Percentiles rank a stretch among this genome's conserved stretches.
phyloP scores from a whole-genome alignment of 192 early-diverging fungal species.

The Rhizophagus prolifer region DNA sequence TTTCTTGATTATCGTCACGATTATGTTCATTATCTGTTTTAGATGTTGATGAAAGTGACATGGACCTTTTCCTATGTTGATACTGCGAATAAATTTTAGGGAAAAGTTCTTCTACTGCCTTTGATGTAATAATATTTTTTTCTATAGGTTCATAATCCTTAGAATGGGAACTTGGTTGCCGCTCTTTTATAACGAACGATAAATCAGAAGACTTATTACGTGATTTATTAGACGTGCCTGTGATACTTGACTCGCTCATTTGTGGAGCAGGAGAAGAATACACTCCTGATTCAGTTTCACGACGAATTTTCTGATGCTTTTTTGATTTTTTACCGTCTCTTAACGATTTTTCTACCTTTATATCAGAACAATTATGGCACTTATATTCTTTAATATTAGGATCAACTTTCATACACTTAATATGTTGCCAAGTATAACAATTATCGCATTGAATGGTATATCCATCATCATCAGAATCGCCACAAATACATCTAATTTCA shows the following conservation, averaged over 20 bases:
- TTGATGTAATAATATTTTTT: constrained; percentile 42
- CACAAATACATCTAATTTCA: constrained; percentile 94
- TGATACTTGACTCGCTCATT: constrained; percentile 31
- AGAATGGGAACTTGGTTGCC: neutral
- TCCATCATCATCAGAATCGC: constrained; percentile 89
- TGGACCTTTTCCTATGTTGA: constrained; percentile 41
- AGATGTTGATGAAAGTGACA: constrained; percentile 38
- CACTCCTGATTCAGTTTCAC: constrained; percentile 1
- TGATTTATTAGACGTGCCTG: constrained; percentile 31
- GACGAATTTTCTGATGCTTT: constrained; percentile 39
- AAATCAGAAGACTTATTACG: constrained; percentile 33
- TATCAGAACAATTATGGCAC: constrained; percentile 88
- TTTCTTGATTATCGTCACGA: constrained; percentile 20
- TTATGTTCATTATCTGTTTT: constrained; percentile 34
- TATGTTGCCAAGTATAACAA: constrained; percentile 96
- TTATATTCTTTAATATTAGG: constrained; percentile 44
- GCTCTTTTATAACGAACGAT: neutral
- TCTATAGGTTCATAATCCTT: constrained; percentile 36
- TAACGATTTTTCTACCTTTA: constrained; percentile 70
- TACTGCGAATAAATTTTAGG: constrained; percentile 39
- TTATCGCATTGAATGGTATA: constrained; percentile 95
- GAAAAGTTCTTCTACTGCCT: constrained; percentile 43
- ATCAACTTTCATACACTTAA: constrained; percentile 75
- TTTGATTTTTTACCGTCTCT: constrained; percentile 52
- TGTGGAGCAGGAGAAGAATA: constrained; percentile 9